A percentile compares a stretch with the other conserved stretches of the same genome.
Evolutionary conservation across 2,329 filamentous ascomycete species (phyloP).

Genomic region (Xylariaceae sp.): DNA sequence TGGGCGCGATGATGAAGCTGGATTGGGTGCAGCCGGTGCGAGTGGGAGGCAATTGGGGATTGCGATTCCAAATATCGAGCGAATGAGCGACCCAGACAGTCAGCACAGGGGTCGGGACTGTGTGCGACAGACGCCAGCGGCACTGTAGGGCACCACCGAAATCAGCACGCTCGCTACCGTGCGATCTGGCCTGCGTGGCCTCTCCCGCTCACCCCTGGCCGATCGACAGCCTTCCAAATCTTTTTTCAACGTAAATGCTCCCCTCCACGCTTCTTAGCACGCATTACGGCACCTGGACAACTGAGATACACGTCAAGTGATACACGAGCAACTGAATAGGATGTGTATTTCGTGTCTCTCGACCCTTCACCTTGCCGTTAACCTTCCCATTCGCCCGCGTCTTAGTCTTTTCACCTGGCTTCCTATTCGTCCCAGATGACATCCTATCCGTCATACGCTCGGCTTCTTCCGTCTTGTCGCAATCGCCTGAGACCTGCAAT

Average conservation of each 20-base stretch:
- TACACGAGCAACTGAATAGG: background rate
- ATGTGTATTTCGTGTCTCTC: no score
- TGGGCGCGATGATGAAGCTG: no score
- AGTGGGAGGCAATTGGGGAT: no score
- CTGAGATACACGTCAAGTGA: background rate
- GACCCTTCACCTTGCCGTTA: no score
- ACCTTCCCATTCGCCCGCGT: background rate
- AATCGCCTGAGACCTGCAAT: background rate
- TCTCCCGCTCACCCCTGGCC: background rate
- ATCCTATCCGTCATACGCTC: constrained; percentile 17
- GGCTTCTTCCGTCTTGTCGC: constrained; percentile 22
- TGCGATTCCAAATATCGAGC: no score
- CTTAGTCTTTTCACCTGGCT: background rate
- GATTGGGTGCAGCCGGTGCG: no score
- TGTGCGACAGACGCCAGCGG: background rate
- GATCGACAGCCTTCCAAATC: constrained; percentile 20
- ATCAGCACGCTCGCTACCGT: no score
- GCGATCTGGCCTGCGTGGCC: no score
- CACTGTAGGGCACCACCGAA: background rate
- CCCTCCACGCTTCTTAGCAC: background rate
- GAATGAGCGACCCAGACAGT: no score
- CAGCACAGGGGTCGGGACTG: no score
- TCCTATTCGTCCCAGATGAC: constrained; percentile 20
- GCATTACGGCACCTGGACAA: background rate
- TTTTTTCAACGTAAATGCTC: constrained; percentile 1